A percentile compares a stretch with the other conserved stretches of the same genome.
phyloP scores from a whole-genome alignment of 2,329 filamentous ascomycete species.

The Ceratocystis alfenasii region DNA sequence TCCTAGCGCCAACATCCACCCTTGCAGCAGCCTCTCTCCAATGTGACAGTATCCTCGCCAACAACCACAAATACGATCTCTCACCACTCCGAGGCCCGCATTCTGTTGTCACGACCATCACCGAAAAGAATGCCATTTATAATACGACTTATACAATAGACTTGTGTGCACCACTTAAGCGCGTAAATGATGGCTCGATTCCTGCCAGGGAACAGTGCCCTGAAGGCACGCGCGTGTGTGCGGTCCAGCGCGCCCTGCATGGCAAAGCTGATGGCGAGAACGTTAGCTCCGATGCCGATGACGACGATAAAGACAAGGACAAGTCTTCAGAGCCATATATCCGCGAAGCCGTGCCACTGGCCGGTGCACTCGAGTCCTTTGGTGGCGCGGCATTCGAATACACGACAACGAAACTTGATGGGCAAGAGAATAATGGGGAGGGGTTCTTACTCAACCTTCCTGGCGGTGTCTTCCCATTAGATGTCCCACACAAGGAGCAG shows the following conservation, averaged over 20 bases:
- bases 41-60: conserved; percentile 50
- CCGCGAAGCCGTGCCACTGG: conserved; percentile 56
- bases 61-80: conserved; percentile 53
- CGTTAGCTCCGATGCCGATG: background rate
- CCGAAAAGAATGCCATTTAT: conserved; percentile 40
- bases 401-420: conserved; percentile 54
- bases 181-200: conserved; percentile 39
- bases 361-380: conserved; percentile 52
- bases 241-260: conserved; percentile 49
- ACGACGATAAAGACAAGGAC: background rate
- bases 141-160: conserved; percentile 78
- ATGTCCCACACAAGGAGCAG: conserved; percentile 40
- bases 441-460: conserved; percentile 59
- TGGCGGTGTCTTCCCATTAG: conserved; percentile 43
- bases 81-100: conserved; percentile 53
- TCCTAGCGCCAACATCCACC: conserved; percentile 30
- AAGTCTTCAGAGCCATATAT: conserved; percentile 32
- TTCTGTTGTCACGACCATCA: conserved; percentile 49
- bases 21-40: conserved; percentile 39
- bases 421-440: conserved; percentile 54
- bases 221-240: conserved; percentile 64
- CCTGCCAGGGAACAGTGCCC: conserved; percentile 51
- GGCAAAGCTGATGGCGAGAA: conserved; percentile 34
- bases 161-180: conserved; percentile 56
- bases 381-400: conserved; percentile 52